Evolutionary conservation across 139 green algal genomes (phyloP).

Genomic region (Zygnema cylindricum): DNA sequence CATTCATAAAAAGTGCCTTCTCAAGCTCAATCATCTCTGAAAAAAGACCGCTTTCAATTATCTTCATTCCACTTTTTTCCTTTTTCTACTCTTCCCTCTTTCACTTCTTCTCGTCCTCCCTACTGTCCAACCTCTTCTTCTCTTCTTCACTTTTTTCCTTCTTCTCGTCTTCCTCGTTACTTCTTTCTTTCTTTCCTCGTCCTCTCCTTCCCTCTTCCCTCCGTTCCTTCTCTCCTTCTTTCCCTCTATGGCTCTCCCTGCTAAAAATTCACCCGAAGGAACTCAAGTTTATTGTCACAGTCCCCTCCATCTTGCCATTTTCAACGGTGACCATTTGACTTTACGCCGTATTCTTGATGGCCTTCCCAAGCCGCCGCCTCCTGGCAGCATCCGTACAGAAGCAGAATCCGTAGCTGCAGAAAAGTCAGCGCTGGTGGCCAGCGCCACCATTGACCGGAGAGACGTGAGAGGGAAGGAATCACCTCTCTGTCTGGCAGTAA

Average conservation of each 20-base stretch:
- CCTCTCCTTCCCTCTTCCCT: not conserved
- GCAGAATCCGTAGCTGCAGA: conserved; percentile 42
- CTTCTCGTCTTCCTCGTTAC: not conserved
- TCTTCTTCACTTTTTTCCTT: not conserved
- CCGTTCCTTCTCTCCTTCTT: not conserved
- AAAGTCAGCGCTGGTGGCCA: conserved; percentile 12
- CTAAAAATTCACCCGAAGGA: too few relatives aligned
- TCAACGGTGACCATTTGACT: conserved; percentile 26
- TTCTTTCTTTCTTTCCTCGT: not conserved
- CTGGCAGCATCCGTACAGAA: conserved; percentile 37
- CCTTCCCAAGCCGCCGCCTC: not conserved
- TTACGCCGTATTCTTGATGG: conserved; percentile 16
- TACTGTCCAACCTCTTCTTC: not conserved
- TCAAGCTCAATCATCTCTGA: not conserved
- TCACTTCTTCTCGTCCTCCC: not conserved
- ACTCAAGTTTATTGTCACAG: conserved; percentile 41
- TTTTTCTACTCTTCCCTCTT: not conserved
- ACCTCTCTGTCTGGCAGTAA: conserved; percentile 45
- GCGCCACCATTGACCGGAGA: conserved; percentile 22
- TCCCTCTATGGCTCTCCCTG: not conserved
- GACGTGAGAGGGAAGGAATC: conserved; percentile 46
- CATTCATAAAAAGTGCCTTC: too few relatives aligned
- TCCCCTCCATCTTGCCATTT: conserved; percentile 44
- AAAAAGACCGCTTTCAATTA: not conserved
- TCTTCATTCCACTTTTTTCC: not conserved